A percentile compares a stretch with the other conserved stretches of the same genome.
Conservation (phyloP, 2,329 filamentous ascomycete species). For the Exophiala phaeomuriformis region DNA sequence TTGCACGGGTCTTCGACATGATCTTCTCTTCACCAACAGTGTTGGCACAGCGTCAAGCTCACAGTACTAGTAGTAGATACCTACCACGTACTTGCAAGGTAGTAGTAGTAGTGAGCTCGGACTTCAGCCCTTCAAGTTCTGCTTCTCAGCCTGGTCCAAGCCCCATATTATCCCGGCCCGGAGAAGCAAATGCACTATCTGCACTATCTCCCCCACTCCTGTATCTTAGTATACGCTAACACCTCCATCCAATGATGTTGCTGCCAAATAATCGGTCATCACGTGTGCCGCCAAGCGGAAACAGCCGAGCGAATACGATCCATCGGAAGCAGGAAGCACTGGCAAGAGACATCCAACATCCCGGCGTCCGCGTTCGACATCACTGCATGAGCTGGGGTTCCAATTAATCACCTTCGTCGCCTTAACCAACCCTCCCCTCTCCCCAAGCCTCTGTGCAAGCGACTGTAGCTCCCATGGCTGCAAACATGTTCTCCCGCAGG, state of each 20-base stretch:
- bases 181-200: too few species aligned
- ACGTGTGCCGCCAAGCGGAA: constrained; percentile 13
- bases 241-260: neutral
- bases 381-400: constrained; percentile 1
- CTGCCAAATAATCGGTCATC: constrained; percentile 5
- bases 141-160: too few species aligned
- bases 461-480: constrained; percentile 14
- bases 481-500: constrained; percentile 43
- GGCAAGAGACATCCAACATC: neutral
- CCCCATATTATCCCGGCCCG: too few species aligned
- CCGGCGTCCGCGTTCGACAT: neutral
- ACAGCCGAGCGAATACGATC: constrained; percentile 8
- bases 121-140: too few species aligned
- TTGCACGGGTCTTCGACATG: too few species aligned
- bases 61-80: too few species aligned
- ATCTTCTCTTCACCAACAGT: too few species aligned
- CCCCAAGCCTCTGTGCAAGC: neutral
- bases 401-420: neutral
- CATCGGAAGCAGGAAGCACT: neutral
- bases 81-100: too few species aligned
- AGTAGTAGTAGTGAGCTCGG: too few species aligned
- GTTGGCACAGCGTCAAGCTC: too few species aligned
- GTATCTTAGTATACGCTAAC: neutral
- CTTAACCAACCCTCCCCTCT: neutral
- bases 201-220: too few species aligned